Evolutionary conservation across 1,284 basidiomycete genomes (phyloP).

Genomic region (Sanghuangporus weigelae): DNA sequence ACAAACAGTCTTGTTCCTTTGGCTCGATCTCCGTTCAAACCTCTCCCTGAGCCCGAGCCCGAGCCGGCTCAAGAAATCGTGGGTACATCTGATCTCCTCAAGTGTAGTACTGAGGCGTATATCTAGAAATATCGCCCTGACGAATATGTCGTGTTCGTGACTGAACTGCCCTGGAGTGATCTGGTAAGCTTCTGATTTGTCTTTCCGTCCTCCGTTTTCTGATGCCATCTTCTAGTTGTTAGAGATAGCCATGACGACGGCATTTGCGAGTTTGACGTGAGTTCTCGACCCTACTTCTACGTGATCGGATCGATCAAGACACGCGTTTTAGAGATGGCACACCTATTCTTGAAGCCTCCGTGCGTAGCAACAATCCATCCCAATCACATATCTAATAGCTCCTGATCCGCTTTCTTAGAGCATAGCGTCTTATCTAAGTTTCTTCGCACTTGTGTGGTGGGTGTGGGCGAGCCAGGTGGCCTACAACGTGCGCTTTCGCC

Average conservation of each 20-base stretch:
- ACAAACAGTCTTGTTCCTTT: slow-evolving; percentile 2
- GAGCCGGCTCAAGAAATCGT: neutral
- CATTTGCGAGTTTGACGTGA: slow-evolving; percentile 8
- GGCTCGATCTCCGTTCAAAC: slow-evolving; percentile 1
- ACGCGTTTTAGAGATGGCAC: slow-evolving; percentile 4
- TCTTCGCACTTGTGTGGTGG: slow-evolving; percentile 21
- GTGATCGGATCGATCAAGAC: neutral
- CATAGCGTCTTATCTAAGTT: slow-evolving; percentile 8
- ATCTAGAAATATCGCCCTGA: slow-evolving; percentile 1
- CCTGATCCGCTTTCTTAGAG: neutral
- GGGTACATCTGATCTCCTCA: neutral
- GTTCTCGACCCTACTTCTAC: neutral
- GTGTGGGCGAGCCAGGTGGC: slow-evolving; percentile 18
- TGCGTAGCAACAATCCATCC: neutral
- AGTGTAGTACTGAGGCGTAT: neutral
- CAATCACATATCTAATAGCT: neutral
- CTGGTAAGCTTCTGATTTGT: slow-evolving; percentile 2
- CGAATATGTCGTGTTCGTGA: slow-evolving; percentile 1
- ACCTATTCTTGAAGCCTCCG: slow-evolving; percentile 3
- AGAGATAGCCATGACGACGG: slow-evolving; percentile 11
- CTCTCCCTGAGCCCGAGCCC: neutral
- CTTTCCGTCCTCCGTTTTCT: neutral
- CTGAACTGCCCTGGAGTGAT: slow-evolving; percentile 13
- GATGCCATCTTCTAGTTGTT: neutral
- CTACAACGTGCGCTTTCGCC: slow-evolving; percentile 17